Base-by-base conservation (phyloP, 2,329 filamentous ascomycete genomes). In the Neurospora sp. region DNA sequence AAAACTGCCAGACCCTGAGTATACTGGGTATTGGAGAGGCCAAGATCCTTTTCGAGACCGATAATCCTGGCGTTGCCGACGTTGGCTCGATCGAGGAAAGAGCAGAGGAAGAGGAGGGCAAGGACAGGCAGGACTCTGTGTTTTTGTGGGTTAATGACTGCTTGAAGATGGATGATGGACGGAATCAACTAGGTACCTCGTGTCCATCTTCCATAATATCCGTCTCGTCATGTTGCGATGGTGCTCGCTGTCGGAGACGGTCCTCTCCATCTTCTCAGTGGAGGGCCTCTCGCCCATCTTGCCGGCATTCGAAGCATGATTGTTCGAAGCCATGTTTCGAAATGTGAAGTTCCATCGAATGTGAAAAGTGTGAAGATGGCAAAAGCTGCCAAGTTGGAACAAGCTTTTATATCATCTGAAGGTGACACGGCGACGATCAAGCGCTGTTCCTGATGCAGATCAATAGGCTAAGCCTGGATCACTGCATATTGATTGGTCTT, bases 51-150 rank as follows among this genome's bases (percentile, higher is more conserved):
- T 73, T 90, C 86, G 15, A 92, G 82, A 0, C 87, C 86, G 68
- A 89, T 83, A 8, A 91, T 87, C 71, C 88, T 88, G 33, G 89
- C 89, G 75, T 92, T 91, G 43, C 89, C 90, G 43, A 92, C 88
- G 76, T 92, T 92, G n/a, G 89, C 91, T 57, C 90, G 84, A 77
- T 92, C 90, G 67, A 86, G 81, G 71, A 85, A 85, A 1, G 88
- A 90, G 79, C 87, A 90, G 10, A 91, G 81, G 73, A 90, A 90
- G 1, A 91, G 80, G 0, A 91, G 75, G 0, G 88, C 84, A n/a
- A 92, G 82, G 6, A 89, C 79, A 0, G 70, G 70, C 1, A 74
- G 65, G 62, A 74, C 72, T 36, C 72, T 73, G 36, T 39, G 66
- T 15, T 36, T 62, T 15, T 36, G 28, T 62, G 11, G 15, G 28